Base-by-base conservation (phyloP, 768 basidiomycete genomes). In the Pholiota microspora region DNA sequence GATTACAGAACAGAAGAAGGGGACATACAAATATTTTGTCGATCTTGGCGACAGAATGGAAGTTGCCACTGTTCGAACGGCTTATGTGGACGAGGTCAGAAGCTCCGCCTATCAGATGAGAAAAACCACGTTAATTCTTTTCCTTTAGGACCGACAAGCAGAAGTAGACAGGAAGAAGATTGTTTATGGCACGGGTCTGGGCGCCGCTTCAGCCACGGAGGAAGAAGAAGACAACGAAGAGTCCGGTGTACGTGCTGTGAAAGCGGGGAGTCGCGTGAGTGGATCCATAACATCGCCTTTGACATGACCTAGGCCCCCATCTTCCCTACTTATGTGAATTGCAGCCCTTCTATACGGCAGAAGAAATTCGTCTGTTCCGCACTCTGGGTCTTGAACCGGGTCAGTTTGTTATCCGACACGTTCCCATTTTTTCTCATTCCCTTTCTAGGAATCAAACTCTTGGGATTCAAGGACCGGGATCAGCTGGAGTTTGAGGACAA, bases 1-100 rank as follows among this genome's bases (percentile, higher is more conserved):
- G 40, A 80, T 98, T 13, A 91, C 91, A 1, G 88, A 94, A 64
- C 93, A 95, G 71, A 89, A 81, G 68, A 95, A 88, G 69, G 89
- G 91, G 0, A 51, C 77, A 4, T 89, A 93, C 68, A 88, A 83
- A 64, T 91, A 93, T 64, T 94, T 97, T 56, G 81, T 84, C 31
- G 92, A 91, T 63, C 78, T 83, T 54, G 92, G 84, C 45, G 86
- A 86, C 64, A 76, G 77, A 56, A 88, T 85, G 86, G 89, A 88
- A 61, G 86, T 90, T 49, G 92, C 87, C 0, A 73, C 77, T 38
- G 77, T 78, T 48, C 82, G 82, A 64, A 90, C 92, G 4, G 74
- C 77, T 6, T 93, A 89, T 67, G 77, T 89, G 36, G 92, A 96
- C 54, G 84, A 89, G 74, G 93, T 89, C 40, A 54, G 69, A 62